A percentile compares a stretch with the other conserved stretches of the same genome.
These are phyloP conservation scores for Fragilariopsis cylindrus DNA, from an alignment of 108 stramenopile genomes.

Conservation along the genomic window DNA sequence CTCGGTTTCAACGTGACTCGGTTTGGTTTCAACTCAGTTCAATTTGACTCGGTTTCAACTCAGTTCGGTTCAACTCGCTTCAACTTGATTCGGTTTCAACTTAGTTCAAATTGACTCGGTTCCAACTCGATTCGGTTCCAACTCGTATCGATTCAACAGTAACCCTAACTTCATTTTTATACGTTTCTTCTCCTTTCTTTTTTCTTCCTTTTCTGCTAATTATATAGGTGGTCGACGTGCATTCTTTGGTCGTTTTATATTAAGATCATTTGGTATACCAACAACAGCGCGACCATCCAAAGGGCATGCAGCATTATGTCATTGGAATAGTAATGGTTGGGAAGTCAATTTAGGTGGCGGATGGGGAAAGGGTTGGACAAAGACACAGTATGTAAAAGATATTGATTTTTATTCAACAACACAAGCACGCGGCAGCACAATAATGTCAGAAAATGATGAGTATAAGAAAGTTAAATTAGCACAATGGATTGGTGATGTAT, in stretches of 20 bases:
- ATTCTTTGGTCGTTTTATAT: slow-evolving; percentile 28
- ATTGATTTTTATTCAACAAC: slow-evolving; percentile 18
- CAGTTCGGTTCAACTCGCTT: no score
- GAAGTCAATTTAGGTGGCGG: slow-evolving; percentile 14
- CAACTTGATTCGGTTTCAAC: no score
- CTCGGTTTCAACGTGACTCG: no score
- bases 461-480: slow-evolving; percentile 2
- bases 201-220: no score
- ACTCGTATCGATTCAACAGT: no score
- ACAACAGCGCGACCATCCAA: slow-evolving; percentile 17
- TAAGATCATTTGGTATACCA: slow-evolving; percentile 28
- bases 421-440: background rate
- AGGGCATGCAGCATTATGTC: slow-evolving; percentile 27
- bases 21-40: no score
- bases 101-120: no score
- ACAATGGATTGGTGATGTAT: slow-evolving; percentile 23
- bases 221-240: slow-evolving; percentile 18
- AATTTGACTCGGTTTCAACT: no score
- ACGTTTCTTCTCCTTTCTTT: no score
- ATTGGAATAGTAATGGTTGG: slow-evolving; percentile 22
- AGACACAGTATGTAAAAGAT: slow-evolving; percentile 1
- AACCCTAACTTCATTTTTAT: no score
- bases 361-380: slow-evolving; percentile 24
- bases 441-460: background rate
- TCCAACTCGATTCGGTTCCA: no score